Evolutionary conservation across 225 moss, liverwort and hornwort species (phyloP).

Genomic region (Marchantia paleacea): DNA sequence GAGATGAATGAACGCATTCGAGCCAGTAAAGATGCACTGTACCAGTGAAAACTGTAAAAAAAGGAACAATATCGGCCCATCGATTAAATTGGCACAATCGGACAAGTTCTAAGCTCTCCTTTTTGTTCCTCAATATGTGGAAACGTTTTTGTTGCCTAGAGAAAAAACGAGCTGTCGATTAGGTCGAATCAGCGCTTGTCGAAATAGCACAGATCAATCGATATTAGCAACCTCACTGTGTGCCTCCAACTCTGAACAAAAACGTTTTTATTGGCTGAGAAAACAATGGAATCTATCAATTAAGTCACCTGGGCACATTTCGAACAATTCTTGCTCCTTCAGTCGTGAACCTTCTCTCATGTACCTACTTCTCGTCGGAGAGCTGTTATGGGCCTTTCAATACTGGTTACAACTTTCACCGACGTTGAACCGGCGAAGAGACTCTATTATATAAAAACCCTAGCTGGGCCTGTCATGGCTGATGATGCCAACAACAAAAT

Average conservation of each 20-base stretch:
- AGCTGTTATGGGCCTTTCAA: conserved; percentile 13
- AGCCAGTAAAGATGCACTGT: not conserved
- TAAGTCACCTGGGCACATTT: conserved; percentile 15
- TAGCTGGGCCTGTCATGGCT: conserved; percentile 16
- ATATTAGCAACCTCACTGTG: not conserved
- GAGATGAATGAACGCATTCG: not conserved
- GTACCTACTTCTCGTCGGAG: conserved; percentile 15
- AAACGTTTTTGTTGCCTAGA: not conserved
- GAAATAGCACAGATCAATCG: not conserved
- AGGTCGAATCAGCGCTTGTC: not conserved
- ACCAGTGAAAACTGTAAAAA: not conserved
- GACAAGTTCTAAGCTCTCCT: not conserved
- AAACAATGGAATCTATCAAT: conserved; percentile 17
- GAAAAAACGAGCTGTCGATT: not conserved
- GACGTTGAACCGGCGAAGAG: conserved; percentile 13
- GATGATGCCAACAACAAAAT: conserved; percentile 6
- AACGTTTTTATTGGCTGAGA: conserved; percentile 23
- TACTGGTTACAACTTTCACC: conserved; percentile 18
- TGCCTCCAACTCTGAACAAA: conserved; percentile 9
- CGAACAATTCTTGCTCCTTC: not conserved
- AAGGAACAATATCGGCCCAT: not conserved
- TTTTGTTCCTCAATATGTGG: not conserved
- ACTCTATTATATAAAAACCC: conserved; percentile 5
- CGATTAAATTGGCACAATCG: not conserved
- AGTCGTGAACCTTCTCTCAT: conserved; percentile 15